Evolutionary conservation across 2,329 filamentous ascomycete genomes (phyloP).

Genomic region (Monosporascus sp.): DNA sequence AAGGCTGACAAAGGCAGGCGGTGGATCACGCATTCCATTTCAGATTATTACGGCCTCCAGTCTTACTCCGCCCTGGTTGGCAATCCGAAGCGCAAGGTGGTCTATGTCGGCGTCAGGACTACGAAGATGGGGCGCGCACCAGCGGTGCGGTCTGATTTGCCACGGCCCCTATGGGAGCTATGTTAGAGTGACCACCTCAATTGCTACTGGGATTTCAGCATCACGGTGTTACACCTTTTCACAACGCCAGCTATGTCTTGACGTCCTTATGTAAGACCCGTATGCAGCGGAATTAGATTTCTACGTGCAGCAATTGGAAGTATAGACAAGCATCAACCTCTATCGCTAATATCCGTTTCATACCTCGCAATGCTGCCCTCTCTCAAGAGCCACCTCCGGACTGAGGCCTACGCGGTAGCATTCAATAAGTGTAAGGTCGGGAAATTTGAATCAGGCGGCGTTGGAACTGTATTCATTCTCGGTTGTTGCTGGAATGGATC

Average conservation of each 20-base stretch:
- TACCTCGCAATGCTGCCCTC: not conserved
- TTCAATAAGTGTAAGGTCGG: too few species aligned
- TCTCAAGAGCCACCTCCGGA: not conserved
- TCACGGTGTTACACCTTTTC: not conserved
- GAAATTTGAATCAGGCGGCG: too few species aligned
- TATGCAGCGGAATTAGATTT: too few species aligned
- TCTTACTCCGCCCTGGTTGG: slow-evolving; percentile 75
- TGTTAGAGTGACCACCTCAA: slow-evolving; percentile 32
- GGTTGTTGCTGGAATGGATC: too few species aligned
- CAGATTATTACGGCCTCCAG: slow-evolving; percentile 82
- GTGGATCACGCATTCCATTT: slow-evolving; percentile 90
- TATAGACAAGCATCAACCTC: not conserved
- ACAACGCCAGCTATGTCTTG: not conserved
- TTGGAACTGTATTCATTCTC: too few species aligned
- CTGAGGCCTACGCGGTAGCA: too few species aligned
- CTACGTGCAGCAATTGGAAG: not conserved
- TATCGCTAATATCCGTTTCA: not conserved
- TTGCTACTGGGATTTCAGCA: not conserved
- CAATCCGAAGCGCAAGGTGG: slow-evolving; percentile 66
- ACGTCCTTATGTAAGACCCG: too few species aligned
- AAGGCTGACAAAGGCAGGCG: slow-evolving; percentile 46
- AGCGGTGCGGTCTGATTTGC: slow-evolving; percentile 36
- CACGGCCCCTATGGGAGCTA: slow-evolving; percentile 60
- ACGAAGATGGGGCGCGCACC: slow-evolving; percentile 22
- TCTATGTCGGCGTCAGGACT: slow-evolving; percentile 72